A percentile compares a stretch with the other conserved stretches of the same genome.
Evolutionary conservation across 2,329 filamentous ascomycete species (phyloP).

Genomic region (Stemphylium lycopersici): DNA sequence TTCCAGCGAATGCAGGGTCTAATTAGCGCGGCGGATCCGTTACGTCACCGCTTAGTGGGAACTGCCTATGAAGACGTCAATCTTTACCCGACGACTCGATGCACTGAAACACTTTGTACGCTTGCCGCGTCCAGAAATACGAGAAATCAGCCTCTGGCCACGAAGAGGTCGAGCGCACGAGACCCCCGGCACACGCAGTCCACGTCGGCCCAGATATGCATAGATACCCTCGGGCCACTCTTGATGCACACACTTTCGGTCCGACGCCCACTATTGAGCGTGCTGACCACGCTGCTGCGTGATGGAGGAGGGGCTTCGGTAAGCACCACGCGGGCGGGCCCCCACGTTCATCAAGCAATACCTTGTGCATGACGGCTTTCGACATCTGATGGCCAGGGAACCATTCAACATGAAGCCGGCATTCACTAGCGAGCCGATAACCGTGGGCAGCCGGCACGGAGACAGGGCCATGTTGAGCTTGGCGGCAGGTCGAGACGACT

Average conservation of each 20-base stretch:
- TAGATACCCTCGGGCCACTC: not conserved
- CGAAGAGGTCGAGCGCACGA: slow-evolving; percentile 18
- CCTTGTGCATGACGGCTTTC: not conserved
- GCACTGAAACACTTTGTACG: slow-evolving; percentile 30
- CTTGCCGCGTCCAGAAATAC: slow-evolving; percentile 18
- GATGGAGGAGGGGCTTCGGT: not conserved
- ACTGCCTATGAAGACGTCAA: slow-evolving; percentile 11
- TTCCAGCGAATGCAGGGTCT: slow-evolving; percentile 20
- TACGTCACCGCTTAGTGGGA: slow-evolving; percentile 29
- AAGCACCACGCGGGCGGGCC: not conserved
- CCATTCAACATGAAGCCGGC: not conserved
- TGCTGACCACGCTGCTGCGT: not conserved
- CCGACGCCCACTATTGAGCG: not conserved
- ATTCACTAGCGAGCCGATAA: slow-evolving; percentile 1
- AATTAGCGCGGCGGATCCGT: slow-evolving; percentile 13
- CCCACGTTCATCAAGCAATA: not conserved
- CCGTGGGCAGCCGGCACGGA: not conserved
- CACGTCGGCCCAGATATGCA: not conserved
- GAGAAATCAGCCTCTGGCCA: not conserved
- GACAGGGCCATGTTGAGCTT: not conserved
- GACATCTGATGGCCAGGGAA: not conserved
- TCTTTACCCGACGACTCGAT: slow-evolving; percentile 10
- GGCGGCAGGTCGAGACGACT: not conserved
- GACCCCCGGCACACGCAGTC: slow-evolving; percentile 19
- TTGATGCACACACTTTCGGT: not conserved